phyloP scores from a whole-genome alignment of 805 yeast genomes.

The Candida hispaniensis region DNA sequence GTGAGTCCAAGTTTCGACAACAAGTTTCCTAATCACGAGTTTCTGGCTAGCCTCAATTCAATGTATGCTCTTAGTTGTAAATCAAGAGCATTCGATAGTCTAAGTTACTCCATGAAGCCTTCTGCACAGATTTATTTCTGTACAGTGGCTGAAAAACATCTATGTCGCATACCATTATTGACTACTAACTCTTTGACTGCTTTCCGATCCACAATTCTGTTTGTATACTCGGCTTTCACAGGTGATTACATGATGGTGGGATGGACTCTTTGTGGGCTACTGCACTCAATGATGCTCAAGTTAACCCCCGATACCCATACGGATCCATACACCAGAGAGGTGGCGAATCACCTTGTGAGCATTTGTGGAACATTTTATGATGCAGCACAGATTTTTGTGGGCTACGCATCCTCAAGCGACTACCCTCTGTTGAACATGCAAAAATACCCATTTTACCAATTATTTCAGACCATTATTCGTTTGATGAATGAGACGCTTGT shows the following conservation, averaged over 20 bases:
- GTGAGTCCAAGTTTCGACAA: no score
- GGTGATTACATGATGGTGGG: conserved; percentile 14
- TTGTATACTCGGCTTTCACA: conserved; percentile 3
- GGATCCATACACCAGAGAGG: conserved; percentile 5
- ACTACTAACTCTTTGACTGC: conserved; percentile 3
- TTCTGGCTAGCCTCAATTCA: conserved; percentile 3
- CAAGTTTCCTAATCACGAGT: conserved; percentile 2
- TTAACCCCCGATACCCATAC: no score
- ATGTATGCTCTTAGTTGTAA: conserved; percentile 11
- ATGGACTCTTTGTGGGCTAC: conserved; percentile 12
- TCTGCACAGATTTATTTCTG: conserved; percentile 7
- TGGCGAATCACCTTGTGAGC: conserved; percentile 4
- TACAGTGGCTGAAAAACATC: conserved; percentile 5
- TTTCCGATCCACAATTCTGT: conserved; percentile 8
- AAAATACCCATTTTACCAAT: conserved; percentile 4
- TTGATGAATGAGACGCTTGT: no score
- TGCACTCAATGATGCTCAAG: conserved; percentile 9
- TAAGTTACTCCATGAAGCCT: conserved; percentile 3
- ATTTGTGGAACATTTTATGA: conserved; percentile 8
- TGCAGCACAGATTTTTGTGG: conserved; percentile 8
- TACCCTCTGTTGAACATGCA: conserved; percentile 3
- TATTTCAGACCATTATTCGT: no score
- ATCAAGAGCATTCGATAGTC: conserved; percentile 6
- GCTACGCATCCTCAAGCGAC: conserved; percentile 4
- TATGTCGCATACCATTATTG: conserved; percentile 5